These are phyloP conservation scores for Heterobasidion occidentale DNA, from an alignment of 1,284 basidiomycete genomes.

Conservation along the genomic window DNA sequence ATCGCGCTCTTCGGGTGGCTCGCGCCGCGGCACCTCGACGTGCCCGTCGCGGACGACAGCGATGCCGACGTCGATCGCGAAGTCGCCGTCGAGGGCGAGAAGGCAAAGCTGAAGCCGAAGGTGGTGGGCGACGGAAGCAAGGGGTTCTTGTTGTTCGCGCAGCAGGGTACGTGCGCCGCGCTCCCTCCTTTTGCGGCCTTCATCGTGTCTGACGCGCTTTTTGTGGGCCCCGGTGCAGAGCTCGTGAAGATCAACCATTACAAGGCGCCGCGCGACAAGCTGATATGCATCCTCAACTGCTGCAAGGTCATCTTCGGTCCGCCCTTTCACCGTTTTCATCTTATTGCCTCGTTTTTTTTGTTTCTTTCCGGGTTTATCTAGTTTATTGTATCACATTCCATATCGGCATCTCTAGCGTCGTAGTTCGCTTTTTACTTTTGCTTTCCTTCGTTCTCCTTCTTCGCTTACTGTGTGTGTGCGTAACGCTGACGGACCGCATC, in stretches of 20 bases:
- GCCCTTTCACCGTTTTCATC: slow-evolving; percentile 17
- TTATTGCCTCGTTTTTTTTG: neutral
- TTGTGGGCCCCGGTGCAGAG: slow-evolving; percentile 38
- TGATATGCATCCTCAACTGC: slow-evolving; percentile 95
- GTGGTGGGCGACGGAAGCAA: slow-evolving; percentile 42
- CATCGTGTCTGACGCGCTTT: neutral
- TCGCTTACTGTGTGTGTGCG: neutral
- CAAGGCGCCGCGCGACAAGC: slow-evolving; percentile 95
- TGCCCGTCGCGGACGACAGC: slow-evolving; percentile 30
- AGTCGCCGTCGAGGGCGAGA: slow-evolving; percentile 20
- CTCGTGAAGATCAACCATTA: slow-evolving; percentile 97
- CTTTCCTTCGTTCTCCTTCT: slow-evolving; percentile 2
- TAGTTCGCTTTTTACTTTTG: neutral
- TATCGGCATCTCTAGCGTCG: neutral
- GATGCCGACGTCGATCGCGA: too few relatives aligned
- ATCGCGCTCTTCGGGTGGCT: slow-evolving; percentile 91
- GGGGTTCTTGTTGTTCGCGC: slow-evolving; percentile 91
- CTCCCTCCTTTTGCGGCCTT: neutral
- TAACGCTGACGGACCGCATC: too few relatives aligned
- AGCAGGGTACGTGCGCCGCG: slow-evolving; percentile 57
- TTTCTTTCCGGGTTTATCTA: too few relatives aligned
- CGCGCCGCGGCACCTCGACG: slow-evolving; percentile 82
- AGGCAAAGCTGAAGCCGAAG: slow-evolving; percentile 20
- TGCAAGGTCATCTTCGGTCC: slow-evolving; percentile 99
- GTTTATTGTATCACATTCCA: too few relatives aligned